These are phyloP conservation scores for Phytopythium mirpurense DNA, from an alignment of 352 stramenopile species.

Conservation along the genomic window DNA sequence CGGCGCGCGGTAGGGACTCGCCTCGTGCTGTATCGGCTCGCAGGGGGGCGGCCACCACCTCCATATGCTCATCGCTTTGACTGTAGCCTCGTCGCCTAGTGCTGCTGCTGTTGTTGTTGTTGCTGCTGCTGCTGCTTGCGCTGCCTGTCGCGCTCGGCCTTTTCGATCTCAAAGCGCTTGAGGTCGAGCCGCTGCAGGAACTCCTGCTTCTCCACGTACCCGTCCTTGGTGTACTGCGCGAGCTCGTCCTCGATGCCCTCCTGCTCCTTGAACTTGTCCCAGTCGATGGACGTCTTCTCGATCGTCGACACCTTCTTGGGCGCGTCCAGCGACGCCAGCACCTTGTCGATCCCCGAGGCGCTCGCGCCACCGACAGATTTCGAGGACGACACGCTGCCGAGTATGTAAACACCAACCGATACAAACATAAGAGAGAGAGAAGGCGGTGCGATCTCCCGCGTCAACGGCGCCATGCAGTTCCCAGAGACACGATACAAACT, in stretches of 20 bases:
- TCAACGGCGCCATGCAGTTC: no score
- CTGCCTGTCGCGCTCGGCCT: constrained; percentile 78
- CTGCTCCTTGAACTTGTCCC: constrained; percentile 94
- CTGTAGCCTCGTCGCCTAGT: no score
- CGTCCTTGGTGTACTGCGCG: constrained; percentile 90
- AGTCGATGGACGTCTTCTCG: constrained; percentile 94
- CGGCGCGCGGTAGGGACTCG: no score
- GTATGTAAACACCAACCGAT: no score
- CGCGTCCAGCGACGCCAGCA: constrained; percentile 82
- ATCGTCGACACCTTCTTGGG: constrained; percentile 93
- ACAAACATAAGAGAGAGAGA: no score
- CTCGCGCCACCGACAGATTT: neutral
- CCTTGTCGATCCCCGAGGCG: constrained; percentile 65
- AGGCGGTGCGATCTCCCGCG: no score
- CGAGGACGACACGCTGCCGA: no score
- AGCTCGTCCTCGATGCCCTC: constrained; percentile 92
- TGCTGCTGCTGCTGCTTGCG: constrained; percentile 46
- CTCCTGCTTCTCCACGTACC: constrained; percentile 94
- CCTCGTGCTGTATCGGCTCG: no score
- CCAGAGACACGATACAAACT: no score
- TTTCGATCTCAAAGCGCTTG: constrained; percentile 89
- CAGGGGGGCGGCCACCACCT: no score
- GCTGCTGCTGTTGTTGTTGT: constrained; percentile 14
- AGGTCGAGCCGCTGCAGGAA: constrained; percentile 90
- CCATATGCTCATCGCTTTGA: no score